Evolutionary conservation across 2,329 filamentous ascomycete species (phyloP), one percentile per base, ranked within the genome.

Genomic region (Cryphonectria nitschkei): DNA sequence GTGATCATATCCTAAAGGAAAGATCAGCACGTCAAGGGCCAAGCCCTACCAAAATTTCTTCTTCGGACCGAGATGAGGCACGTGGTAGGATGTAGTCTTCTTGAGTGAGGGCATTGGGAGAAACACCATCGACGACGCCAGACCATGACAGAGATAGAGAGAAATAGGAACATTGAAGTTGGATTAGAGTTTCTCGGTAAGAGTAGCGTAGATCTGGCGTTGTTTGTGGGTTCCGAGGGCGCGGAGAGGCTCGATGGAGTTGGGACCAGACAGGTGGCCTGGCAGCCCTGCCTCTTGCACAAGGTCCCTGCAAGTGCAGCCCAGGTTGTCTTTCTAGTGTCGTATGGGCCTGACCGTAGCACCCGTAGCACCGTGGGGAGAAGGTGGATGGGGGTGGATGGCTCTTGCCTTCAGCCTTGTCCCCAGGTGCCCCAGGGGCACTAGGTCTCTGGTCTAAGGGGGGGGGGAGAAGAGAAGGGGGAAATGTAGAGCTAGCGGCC

Each of bases 151-250:
- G 34, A 34, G 34, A 34, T 34, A 34, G 60, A 68, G 43, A 50
- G 46, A 50, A 19, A 50, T n/a, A n/a, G 67, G 56, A 64, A 64
- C 41, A n/a, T 39, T 64, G 61, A 69, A 60, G 69, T 71, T 68
- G 67, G 67, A 68, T 73, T 73, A 73, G 37, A 73, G 71, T 73
- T 73, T 73, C 69, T 73, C 71, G 71, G 71, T 67, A 73, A 71
- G 71, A 56, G 60, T 73, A 73, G 71, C 63, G 71, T 70, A 73
- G 71, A 73, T 73, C 71, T 73, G 69, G 70, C 71, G 69, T 50
- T 68, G 50, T 68, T 69, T 50, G 69, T 69, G 68, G 66, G 67
- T 71, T 70, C 46, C 61, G 63, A 64, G 62, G 61, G 70, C 71
- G 65, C 62, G 67, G 60, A 71, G 70, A 69, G 67, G n/a, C 43